A percentile compares a stretch with the other conserved stretches of the same genome.
Evolutionary conservation across 2,329 filamentous ascomycete species (phyloP).

Genomic region (Calonectria pteridis): DNA sequence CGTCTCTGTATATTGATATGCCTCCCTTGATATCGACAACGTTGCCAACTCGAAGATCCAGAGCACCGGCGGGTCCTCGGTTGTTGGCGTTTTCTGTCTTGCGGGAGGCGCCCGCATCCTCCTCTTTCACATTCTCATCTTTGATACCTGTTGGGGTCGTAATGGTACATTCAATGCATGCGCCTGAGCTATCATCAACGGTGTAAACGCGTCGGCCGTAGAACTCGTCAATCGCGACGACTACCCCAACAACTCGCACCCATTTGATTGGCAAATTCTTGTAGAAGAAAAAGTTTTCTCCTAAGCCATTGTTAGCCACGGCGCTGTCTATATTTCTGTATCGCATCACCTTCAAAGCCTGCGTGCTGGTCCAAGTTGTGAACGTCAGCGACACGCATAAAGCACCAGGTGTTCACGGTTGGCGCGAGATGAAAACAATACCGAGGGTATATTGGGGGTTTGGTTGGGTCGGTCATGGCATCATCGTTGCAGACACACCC

Average conservation of each 20-base stretch:
- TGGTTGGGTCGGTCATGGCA: constrained; percentile 63
- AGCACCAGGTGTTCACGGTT: constrained; percentile 71
- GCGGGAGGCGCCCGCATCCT: constrained; percentile 9
- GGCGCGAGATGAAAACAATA: constrained; percentile 75
- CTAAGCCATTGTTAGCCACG: constrained; percentile 40
- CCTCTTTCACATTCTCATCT: neutral
- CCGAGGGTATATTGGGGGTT: constrained; percentile 65
- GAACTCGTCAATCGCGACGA: constrained; percentile 72
- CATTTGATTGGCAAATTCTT: constrained; percentile 82
- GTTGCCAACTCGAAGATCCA: constrained; percentile 62
- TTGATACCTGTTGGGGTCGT: constrained; percentile 21
- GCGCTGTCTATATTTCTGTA: constrained; percentile 4
- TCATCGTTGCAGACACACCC: constrained; percentile 43
- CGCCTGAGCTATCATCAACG: constrained; percentile 75
- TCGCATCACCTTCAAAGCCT: constrained; percentile 69
- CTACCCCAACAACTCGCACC: constrained; percentile 77
- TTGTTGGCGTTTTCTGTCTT: constrained; percentile 19
- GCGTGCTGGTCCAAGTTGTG: constrained; percentile 59
- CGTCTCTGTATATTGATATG: constrained; percentile 60
- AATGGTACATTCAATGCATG: constrained; percentile 63
- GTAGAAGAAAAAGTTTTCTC: constrained; percentile 73
- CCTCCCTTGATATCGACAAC: constrained; percentile 70
- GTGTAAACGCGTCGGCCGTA: constrained; percentile 63
- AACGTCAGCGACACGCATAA: constrained; percentile 65
- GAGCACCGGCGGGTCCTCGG: constrained; percentile 29